phyloP scores from a whole-genome alignment of 2,329 filamentous ascomycete genomes.

The Diaporthe longicolla region DNA sequence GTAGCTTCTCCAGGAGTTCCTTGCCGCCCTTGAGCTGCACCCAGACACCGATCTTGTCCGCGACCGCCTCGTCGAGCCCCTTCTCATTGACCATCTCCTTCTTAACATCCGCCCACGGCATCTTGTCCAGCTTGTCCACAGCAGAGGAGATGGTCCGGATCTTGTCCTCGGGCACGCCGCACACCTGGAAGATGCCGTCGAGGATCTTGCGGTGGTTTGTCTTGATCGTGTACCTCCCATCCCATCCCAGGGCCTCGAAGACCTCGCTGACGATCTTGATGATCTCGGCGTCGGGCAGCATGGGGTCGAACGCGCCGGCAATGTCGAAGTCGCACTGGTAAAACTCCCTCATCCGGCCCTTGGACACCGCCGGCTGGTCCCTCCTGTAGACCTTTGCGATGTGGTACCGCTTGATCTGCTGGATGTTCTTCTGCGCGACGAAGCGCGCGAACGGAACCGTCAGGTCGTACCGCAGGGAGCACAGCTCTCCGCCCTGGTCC shows the following conservation, averaged over 20 bases:
- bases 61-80: slow-evolving; percentile 80
- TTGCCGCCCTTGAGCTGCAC: slow-evolving; percentile 78
- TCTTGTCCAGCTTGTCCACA: slow-evolving; percentile 96
- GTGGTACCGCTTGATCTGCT: slow-evolving; percentile 93
- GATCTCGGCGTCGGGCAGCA: slow-evolving; percentile 94
- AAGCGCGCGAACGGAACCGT: slow-evolving; percentile 93
- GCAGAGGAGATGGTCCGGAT: slow-evolving; percentile 91
- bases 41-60: slow-evolving; percentile 89
- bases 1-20: slow-evolving; percentile 80
- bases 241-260: slow-evolving; percentile 81
- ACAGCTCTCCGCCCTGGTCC: slow-evolving; percentile 88
- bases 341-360: slow-evolving; percentile 95
- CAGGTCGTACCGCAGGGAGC: slow-evolving; percentile 87
- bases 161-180: slow-evolving; percentile 88
- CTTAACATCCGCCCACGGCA: slow-evolving; percentile 89
- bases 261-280: slow-evolving; percentile 87
- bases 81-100: slow-evolving; percentile 96
- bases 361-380: slow-evolving; percentile 83
- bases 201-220: slow-evolving; percentile 96
- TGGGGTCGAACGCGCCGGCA: slow-evolving; percentile 87
- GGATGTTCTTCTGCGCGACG: slow-evolving; percentile 87
- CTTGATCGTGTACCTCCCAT: slow-evolving; percentile 81
- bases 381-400: slow-evolving; percentile 88
- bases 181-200: slow-evolving; percentile 92
- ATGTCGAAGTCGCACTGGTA: slow-evolving; percentile 99